A percentile compares a stretch with the other conserved stretches of the same genome.
phyloP scores from a whole-genome alignment of 139 green algal species.

The Tetratostichococcus sp. region DNA sequence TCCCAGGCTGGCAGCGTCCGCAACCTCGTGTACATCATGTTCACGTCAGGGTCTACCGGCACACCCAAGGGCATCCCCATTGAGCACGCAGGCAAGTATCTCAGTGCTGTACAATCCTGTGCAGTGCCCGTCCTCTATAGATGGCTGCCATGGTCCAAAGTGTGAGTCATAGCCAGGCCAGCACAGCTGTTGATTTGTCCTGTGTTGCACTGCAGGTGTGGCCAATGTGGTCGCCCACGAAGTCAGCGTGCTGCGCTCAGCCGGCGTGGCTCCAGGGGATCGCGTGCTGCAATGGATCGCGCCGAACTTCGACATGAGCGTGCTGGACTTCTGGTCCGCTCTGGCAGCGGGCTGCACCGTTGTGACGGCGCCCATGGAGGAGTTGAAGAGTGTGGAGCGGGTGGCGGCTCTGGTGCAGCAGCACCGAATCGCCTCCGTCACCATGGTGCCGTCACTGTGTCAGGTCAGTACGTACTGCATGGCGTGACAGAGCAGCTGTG shows the following conservation, averaged over 20 bases:
- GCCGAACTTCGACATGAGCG: conserved; percentile 35
- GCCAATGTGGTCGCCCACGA: neutral
- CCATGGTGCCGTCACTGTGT: conserved; percentile 9
- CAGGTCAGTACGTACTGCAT: neutral
- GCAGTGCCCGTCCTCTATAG: no score
- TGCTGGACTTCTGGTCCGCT: conserved; percentile 21
- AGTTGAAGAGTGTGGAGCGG: conserved; percentile 17
- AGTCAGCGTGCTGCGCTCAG: neutral
- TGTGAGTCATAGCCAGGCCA: no score
- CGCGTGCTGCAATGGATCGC: conserved; percentile 15
- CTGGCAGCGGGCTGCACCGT: conserved; percentile 8
- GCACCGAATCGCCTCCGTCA: conserved; percentile 12
- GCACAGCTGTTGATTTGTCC: no score
- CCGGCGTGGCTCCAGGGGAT: neutral
- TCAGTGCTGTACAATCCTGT: no score
- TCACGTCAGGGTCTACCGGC: conserved; percentile 58
- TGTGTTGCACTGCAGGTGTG: neutral
- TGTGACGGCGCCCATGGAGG: conserved; percentile 18
- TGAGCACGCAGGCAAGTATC: conserved; percentile 8
- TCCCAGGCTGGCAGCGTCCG: no score
- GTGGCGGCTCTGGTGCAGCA: conserved; percentile 11
- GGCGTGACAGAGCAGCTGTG: no score
- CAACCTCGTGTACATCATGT: conserved; percentile 48
- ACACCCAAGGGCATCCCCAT: conserved; percentile 50
- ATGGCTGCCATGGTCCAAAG: no score